Percentiles rank a stretch among this genome's conserved stretches.
These are phyloP conservation scores for Macrotyloma uniflorum DNA, from an alignment of 306 rosid genomes.

Conservation along the genomic window DNA sequence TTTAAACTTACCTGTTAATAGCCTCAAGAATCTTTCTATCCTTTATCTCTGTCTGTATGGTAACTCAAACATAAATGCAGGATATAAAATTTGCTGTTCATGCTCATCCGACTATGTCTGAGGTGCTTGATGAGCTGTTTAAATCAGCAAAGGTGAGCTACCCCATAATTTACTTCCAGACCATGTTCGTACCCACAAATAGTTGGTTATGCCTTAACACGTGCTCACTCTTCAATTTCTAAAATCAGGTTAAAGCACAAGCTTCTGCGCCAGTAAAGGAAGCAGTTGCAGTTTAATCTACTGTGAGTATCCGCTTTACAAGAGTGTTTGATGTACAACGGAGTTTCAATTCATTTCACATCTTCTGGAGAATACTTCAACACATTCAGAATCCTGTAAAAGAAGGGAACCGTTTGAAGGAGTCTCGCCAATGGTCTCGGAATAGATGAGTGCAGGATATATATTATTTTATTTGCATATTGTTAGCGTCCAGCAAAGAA, in stretches of 20 bases:
- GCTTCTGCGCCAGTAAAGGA: constrained; percentile 61
- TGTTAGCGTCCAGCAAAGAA: constrained; percentile 23
- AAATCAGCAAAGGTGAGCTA: constrained; percentile 81
- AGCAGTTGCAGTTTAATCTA: constrained; percentile 70
- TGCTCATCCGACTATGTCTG: constrained; percentile 91
- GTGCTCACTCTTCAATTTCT: constrained; percentile 20
- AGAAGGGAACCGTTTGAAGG: constrained; percentile 22
- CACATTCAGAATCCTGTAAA: constrained; percentile 18
- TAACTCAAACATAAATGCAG: constrained; percentile 45
- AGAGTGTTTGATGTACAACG: constrained; percentile 40
- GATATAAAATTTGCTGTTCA: constrained; percentile 78
- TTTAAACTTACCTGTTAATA: constrained; percentile 9
- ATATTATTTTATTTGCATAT: constrained; percentile 36
- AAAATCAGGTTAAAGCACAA: constrained; percentile 64
- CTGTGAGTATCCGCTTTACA: constrained; percentile 42
- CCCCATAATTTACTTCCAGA: constrained; percentile 1
- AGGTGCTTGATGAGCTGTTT: constrained; percentile 81
- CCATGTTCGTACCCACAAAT: not conserved
- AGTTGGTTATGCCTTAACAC: constrained; percentile 6
- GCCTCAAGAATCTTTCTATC: not conserved
- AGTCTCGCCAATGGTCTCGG: not conserved
- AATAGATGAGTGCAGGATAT: constrained; percentile 21
- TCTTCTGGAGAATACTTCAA: constrained; percentile 40
- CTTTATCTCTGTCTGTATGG: not conserved
- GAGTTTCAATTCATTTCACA: constrained; percentile 36